A percentile compares a stretch with the other conserved stretches of the same genome.
phyloP scores from a whole-genome alignment of 805 yeast genomes.

The Saccharomycopsis fodiens region DNA sequence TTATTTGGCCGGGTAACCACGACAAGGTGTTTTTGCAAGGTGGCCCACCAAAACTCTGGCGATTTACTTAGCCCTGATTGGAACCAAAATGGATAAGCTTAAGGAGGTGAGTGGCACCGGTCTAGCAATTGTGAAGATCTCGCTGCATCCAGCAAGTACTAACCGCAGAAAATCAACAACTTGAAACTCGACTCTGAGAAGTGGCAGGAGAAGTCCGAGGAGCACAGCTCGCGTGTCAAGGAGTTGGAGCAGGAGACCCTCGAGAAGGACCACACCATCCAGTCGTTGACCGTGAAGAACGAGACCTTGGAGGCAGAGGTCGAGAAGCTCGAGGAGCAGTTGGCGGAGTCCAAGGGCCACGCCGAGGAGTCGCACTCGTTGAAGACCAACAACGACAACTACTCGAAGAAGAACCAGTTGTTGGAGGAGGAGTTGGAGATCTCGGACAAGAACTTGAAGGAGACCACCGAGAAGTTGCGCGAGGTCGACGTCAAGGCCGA shows the following conservation, averaged over 20 bases:
- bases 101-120: conserved; percentile 15
- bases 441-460: conserved; percentile 84
- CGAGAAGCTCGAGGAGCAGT: conserved; percentile 69
- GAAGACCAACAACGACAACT: conserved; percentile 83
- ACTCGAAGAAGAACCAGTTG: conserved; percentile 80
- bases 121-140: neutral
- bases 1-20: neutral
- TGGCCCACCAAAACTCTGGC: neutral
- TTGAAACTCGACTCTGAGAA: conserved; percentile 91
- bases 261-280: conserved; percentile 92
- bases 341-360: conserved; percentile 69
- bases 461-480: conserved; percentile 88
- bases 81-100: conserved; percentile 17
- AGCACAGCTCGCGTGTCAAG: conserved; percentile 70
- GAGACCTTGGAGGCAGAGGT: conserved; percentile 76
- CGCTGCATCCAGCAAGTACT: neutral
- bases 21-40: neutral
- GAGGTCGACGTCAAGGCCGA: conserved; percentile 95
- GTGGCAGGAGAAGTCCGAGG: conserved; percentile 97
- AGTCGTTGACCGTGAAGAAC: conserved; percentile 86
- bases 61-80: neutral
- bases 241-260: conserved; percentile 85
- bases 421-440: conserved; percentile 89
- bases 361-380: conserved; percentile 88
- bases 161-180: conserved; percentile 70